A percentile compares a stretch with the other conserved stretches of the same genome.
Evolutionary conservation across 2,329 filamentous ascomycete genomes (phyloP).

Genomic region (Ophiocordyceps camponoti-leonardi): DNA sequence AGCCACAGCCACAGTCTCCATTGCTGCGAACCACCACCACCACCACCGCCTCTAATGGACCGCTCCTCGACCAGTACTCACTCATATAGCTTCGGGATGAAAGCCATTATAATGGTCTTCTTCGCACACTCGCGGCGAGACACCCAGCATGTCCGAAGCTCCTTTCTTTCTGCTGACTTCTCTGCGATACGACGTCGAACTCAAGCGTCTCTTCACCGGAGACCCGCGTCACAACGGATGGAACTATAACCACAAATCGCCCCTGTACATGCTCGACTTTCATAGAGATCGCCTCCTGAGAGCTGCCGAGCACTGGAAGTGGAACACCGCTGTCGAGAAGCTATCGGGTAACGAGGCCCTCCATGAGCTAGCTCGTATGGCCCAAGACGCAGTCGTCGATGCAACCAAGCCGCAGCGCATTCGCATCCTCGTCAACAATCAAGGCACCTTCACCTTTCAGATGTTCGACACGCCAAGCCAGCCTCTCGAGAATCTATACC

Average conservation of each 20-base stretch:
- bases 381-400: slow-evolving; percentile 18
- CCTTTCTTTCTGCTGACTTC: slow-evolving; percentile 51
- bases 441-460: slow-evolving; percentile 28
- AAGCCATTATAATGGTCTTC: too few species aligned
- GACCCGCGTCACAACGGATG: slow-evolving; percentile 26
- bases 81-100: too few species aligned
- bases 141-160: slow-evolving; percentile 14
- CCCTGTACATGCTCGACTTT: slow-evolving; percentile 64
- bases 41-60: too few species aligned
- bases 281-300: slow-evolving; percentile 65
- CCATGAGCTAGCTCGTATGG: slow-evolving; percentile 13
- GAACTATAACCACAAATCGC: slow-evolving; percentile 35
- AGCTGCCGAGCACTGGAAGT: slow-evolving; percentile 39
- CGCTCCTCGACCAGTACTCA: too few species aligned
- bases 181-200: slow-evolving; percentile 49
- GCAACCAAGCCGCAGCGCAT: slow-evolving; percentile 26
- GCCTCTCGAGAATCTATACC: slow-evolving; percentile 37
- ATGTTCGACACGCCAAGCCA: slow-evolving; percentile 18
- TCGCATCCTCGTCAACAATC: slow-evolving; percentile 33
- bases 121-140: too few species aligned
- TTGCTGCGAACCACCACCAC: neutral
- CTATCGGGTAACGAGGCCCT: slow-evolving; percentile 31
- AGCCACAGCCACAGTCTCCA: neutral
- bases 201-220: slow-evolving; percentile 26
- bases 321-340: slow-evolving; percentile 25